Conservation (phyloP, 192 early-diverging fungal species). For the Coemansia sp. region DNA sequence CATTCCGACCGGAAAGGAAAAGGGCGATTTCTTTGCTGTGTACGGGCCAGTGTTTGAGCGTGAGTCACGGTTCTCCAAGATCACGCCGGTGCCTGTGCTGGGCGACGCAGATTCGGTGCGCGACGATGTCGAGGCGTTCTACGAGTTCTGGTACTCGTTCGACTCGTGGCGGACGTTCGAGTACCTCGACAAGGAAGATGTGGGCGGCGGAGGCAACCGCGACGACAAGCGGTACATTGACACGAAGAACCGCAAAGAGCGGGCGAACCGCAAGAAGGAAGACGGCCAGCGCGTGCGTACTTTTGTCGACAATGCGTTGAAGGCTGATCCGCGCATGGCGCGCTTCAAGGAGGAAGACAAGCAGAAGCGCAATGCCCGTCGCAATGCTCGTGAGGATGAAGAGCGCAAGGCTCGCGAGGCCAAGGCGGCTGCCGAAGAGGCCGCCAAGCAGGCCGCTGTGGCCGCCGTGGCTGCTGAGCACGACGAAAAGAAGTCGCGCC, state of each 20-base stretch:
- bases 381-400: slow-evolving; percentile 78
- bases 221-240: slow-evolving; percentile 97
- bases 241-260: slow-evolving; percentile 90
- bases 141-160: slow-evolving; percentile 83
- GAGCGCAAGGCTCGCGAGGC: slow-evolving; percentile 49
- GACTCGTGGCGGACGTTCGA: slow-evolving; percentile 99
- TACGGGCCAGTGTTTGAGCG: slow-evolving; percentile 81
- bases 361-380: slow-evolving; percentile 86
- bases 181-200: slow-evolving; percentile 96
- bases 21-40: slow-evolving; percentile 80
- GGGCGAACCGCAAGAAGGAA: slow-evolving; percentile 90
- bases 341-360: slow-evolving; percentile 89
- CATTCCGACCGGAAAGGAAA: slow-evolving; percentile 72
- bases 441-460: slow-evolving; percentile 62
- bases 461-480: slow-evolving; percentile 64
- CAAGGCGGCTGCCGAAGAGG: slow-evolving; percentile 60
- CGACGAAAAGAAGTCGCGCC: slow-evolving; percentile 79
- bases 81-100: slow-evolving; percentile 78
- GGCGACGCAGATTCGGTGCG: slow-evolving; percentile 66
- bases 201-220: slow-evolving; percentile 82
- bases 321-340: slow-evolving; percentile 86
- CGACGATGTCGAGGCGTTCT: slow-evolving; percentile 78
- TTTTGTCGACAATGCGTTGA: slow-evolving; percentile 82
- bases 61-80: slow-evolving; percentile 91
- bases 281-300: slow-evolving; percentile 86